Base-by-base conservation (phyloP, 2,329 filamentous ascomycete species). In the Botrytis tulipae region DNA sequence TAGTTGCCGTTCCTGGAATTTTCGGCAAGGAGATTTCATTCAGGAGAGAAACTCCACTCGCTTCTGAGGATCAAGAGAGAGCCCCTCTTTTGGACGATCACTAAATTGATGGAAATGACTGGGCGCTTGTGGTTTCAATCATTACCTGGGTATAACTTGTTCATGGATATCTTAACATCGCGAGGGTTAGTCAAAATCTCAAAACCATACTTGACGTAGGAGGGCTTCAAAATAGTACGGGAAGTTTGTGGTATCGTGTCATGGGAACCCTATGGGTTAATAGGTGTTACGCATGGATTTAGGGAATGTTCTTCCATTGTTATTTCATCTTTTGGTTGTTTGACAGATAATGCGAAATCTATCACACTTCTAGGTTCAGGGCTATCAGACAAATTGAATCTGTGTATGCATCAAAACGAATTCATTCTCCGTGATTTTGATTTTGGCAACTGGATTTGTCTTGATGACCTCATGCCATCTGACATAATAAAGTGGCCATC, bases 1-100 rank as follows among this genome's bases (percentile, higher is more conserved):
- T 87, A 25, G 85, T 94, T 70, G 91, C 89, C 3, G 82, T 92
- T 48, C 91, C 92, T 0, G 87, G 87, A 35, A 85, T 90, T 80
- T 86, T 89, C 20, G 91, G 91, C 74, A 85, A 86, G 72, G 87
- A 90, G 65, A 79, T 86, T 75, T 84, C 83, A 67, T 88, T 88
- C 82, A 85, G 81, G 71, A 79, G 84, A 74, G 83, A 83, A 69
- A 80, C 82, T 60, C 78, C 81, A 59, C 79, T 83, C 40, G 88
- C 90, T 76, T 81, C 85, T 61, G 88, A 76, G n/a, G 80, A 82
- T 61, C 76, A 77, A 46, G 80, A 91, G 83, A 87, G 88, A 76
- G 89, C 89, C 66, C 89, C 89, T 76, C 86, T 91, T 35, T 84
- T 91, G 75, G 83, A 84, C 29, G 87, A 90, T 57, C 71, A 76